phyloP scores from a whole-genome alignment of 176 grass and related monocot species.

The Oryza rufipogon region DNA sequence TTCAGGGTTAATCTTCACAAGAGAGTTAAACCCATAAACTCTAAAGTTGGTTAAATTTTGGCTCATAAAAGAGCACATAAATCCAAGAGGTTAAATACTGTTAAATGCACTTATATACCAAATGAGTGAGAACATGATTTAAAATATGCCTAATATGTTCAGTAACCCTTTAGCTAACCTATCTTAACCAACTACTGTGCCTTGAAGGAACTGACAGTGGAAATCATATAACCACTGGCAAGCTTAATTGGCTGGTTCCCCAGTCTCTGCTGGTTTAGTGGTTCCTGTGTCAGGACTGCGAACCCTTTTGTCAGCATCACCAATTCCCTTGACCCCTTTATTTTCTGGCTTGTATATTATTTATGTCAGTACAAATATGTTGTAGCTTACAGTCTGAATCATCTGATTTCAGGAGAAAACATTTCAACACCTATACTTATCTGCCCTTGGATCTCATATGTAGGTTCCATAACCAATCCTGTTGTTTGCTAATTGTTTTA shows the following conservation, averaged over 20 bases:
- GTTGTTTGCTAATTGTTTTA: conserved; percentile 20
- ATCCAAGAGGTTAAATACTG: too few relatives aligned
- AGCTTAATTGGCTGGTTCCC: background rate
- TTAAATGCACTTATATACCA: too few relatives aligned
- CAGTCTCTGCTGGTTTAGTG: background rate
- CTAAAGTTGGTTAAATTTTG: too few relatives aligned
- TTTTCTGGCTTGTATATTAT: conserved; percentile 19
- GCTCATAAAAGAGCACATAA: too few relatives aligned
- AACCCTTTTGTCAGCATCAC: background rate
- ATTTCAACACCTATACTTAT: conserved; percentile 91
- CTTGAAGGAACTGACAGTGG: background rate
- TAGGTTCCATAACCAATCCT: conserved; percentile 52
- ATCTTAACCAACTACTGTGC: background rate
- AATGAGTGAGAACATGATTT: too few relatives aligned
- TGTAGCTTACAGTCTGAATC: conserved; percentile 15
- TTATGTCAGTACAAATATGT: background rate
- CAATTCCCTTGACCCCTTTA: background rate
- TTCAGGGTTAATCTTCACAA: too few relatives aligned
- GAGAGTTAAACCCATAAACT: too few relatives aligned
- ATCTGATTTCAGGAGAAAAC: conserved; percentile 80
- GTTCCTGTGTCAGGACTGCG: background rate
- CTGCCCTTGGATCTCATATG: conserved; percentile 90
- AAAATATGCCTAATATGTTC: too few relatives aligned
- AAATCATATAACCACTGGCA: conserved; percentile 6
- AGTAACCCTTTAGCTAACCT: too few relatives aligned